Percentiles rank a stretch among this genome's conserved stretches.
Conservation (phyloP, 768 basidiomycete species). For the Fibroporia radiculosa region DNA sequence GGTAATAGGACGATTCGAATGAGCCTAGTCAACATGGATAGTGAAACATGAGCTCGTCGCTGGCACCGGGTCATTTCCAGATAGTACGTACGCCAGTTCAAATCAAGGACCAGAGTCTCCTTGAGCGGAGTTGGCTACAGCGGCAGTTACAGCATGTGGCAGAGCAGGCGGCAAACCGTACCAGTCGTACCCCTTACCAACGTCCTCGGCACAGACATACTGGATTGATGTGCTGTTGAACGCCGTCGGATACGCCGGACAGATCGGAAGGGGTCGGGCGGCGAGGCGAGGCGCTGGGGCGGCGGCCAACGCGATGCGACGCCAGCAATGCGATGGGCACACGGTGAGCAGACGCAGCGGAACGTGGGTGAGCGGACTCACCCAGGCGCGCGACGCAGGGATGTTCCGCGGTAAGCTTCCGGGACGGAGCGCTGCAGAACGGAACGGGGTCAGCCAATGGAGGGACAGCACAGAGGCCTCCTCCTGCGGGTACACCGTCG, state of each 20-base stretch:
- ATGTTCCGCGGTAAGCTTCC: slow-evolving; percentile 39
- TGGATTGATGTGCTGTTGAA: slow-evolving; percentile 66
- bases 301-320: not conserved
- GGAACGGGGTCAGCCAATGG: not conserved
- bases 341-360: not conserved
- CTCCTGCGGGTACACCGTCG: not conserved
- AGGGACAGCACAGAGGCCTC: not conserved
- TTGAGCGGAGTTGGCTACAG: too few relatives aligned
- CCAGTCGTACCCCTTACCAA: slow-evolving; percentile 19
- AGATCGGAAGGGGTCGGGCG: slow-evolving; percentile 40
- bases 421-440: slow-evolving; percentile 39
- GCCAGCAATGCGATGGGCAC: not conserved
- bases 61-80: too few relatives aligned
- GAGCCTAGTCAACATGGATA: too few relatives aligned
- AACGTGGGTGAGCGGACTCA: slow-evolving; percentile 24
- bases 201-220: slow-evolving; percentile 25
- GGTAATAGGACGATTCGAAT: too few relatives aligned
- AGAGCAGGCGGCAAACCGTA: slow-evolving; percentile 18
- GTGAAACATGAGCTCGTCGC: too few relatives aligned
- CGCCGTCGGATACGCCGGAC: slow-evolving; percentile 45
- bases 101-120: too few relatives aligned
- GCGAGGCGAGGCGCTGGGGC: slow-evolving; percentile 41
- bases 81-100: too few relatives aligned
- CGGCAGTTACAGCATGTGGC: too few relatives aligned
- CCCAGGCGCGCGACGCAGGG: slow-evolving; percentile 50